A percentile compares a stretch with the other conserved stretches of the same genome.
These are phyloP conservation scores for Ceraceosorus bombacis DNA, from an alignment of 1,284 basidiomycete genomes.

Conservation along the genomic window DNA sequence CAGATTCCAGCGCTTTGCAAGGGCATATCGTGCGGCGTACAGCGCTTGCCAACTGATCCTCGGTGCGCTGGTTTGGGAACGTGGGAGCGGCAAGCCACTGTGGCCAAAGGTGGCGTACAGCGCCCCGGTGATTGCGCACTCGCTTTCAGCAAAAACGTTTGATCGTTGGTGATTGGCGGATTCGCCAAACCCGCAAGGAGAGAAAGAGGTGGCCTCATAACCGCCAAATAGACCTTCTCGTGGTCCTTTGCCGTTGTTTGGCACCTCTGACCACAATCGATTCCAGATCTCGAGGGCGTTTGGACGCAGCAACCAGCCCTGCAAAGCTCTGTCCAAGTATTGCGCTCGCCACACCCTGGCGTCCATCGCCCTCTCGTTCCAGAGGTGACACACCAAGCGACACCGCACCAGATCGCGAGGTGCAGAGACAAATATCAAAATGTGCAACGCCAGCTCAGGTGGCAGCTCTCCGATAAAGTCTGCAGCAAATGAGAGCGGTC, in stretches of 20 bases:
- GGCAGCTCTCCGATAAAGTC: slow-evolving; percentile 27
- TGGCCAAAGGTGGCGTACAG: not conserved
- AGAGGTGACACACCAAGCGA: slow-evolving; percentile 17
- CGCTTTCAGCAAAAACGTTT: not conserved
- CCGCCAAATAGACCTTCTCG: slow-evolving; percentile 9
- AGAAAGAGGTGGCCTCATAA: not conserved
- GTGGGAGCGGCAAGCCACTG: not conserved
- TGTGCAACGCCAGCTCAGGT: slow-evolving; percentile 25
- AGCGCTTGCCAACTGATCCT: slow-evolving; percentile 18
- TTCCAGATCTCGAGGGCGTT: slow-evolving; percentile 20
- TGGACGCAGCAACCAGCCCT: slow-evolving; percentile 26
- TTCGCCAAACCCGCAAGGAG: not conserved
- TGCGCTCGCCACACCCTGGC: slow-evolving; percentile 22
- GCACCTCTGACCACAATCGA: not conserved
- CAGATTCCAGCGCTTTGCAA: slow-evolving; percentile 23
- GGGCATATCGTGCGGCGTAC: slow-evolving; percentile 16
- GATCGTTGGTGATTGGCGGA: not conserved
- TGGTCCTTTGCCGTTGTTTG: slow-evolving; percentile 12
- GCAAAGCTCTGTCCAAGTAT: slow-evolving; percentile 17
- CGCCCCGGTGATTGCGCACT: not conserved
- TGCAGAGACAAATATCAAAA: slow-evolving; percentile 16
- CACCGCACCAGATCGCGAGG: slow-evolving; percentile 18
- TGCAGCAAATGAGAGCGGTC: not conserved
- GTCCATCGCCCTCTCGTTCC: slow-evolving; percentile 21
- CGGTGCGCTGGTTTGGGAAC: slow-evolving; percentile 1